These are phyloP conservation scores for Coemansia sp. DNA, from an alignment of 192 early-diverging fungal genomes.

Conservation along the genomic window DNA sequence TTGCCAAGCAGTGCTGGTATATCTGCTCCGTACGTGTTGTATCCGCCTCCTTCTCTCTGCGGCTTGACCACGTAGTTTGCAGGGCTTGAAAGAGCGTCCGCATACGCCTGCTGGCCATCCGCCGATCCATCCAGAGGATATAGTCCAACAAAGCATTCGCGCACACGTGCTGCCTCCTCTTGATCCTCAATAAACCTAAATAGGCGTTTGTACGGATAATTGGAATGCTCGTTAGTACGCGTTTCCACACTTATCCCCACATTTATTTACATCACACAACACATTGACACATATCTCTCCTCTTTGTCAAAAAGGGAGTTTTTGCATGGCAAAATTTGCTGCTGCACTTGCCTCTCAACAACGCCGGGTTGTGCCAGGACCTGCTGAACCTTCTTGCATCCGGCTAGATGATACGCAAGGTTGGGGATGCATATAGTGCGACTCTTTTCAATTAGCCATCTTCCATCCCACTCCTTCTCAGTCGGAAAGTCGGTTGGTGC, in stretches of 20 bases:
- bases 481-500: constrained; percentile 83
- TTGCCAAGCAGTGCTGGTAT: constrained; percentile 61
- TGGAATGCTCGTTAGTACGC: background rate
- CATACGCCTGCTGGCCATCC: constrained; percentile 67
- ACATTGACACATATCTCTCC: too few relatives aligned
- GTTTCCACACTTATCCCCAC: background rate
- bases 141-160: constrained; percentile 83
- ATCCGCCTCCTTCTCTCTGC: constrained; percentile 93
- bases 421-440: constrained; percentile 85
- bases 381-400: constrained; percentile 97
- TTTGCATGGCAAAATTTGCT: background rate
- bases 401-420: constrained; percentile 87
- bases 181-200: constrained; percentile 54
- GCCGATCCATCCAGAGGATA: constrained; percentile 78
- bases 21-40: constrained; percentile 90
- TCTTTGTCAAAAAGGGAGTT: background rate
- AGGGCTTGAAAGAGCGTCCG: constrained; percentile 65
- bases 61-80: constrained; percentile 88
- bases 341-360: constrained; percentile 69
- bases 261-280: background rate
- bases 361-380: constrained; percentile 77
- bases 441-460: constrained; percentile 82
- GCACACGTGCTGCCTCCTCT: constrained; percentile 54
- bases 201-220: background rate
- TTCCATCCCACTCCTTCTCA: constrained; percentile 86